A percentile compares a stretch with the other conserved stretches of the same genome.
Conservation (phyloP, 768 basidiomycete genomes). For the Serendipita sp. region DNA sequence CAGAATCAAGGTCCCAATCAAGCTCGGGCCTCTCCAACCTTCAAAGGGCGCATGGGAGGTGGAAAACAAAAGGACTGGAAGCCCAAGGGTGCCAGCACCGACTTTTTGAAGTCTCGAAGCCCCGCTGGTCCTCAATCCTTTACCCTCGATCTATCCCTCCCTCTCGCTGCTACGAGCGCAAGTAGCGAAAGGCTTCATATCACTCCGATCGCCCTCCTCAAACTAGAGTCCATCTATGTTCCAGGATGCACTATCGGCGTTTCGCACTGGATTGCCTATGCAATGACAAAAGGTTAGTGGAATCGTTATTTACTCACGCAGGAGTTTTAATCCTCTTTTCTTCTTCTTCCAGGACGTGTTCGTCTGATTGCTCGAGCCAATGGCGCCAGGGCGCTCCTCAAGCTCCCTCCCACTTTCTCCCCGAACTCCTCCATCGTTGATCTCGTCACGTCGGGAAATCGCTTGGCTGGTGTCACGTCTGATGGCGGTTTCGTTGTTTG, state of each 20-base stretch:
- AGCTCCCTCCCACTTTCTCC: slow-evolving; percentile 46
- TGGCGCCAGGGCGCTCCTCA: slow-evolving; percentile 73
- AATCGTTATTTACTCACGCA: not conserved
- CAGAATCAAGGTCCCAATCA: not conserved
- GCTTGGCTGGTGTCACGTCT: slow-evolving; percentile 71
- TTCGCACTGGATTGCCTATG: slow-evolving; percentile 84
- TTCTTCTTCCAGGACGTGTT: slow-evolving; percentile 40
- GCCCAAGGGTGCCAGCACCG: not conserved
- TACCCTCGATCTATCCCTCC: slow-evolving; percentile 49
- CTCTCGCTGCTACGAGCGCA: slow-evolving; percentile 60
- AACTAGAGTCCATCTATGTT: slow-evolving; percentile 68
- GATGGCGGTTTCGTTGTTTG: slow-evolving; percentile 83
- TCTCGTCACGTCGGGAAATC: slow-evolving; percentile 72
- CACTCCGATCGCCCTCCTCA: slow-evolving; percentile 80
- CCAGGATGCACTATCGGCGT: slow-evolving; percentile 81
- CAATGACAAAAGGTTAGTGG: slow-evolving; percentile 61
- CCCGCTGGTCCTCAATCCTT: slow-evolving; percentile 9
- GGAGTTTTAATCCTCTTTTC: not conserved
- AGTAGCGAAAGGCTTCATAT: slow-evolving; percentile 63
- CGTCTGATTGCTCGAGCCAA: slow-evolving; percentile 79
- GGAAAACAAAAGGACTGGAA: not conserved
- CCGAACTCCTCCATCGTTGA: slow-evolving; percentile 51
- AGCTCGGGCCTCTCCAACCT: not conserved
- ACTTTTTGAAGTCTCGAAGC: not conserved
- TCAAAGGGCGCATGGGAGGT: not conserved